Percentiles rank a stretch among this genome's conserved stretches.
These are phyloP conservation scores for Abrus precatorius DNA, from an alignment of 306 rosid species.

Conservation along the genomic window DNA sequence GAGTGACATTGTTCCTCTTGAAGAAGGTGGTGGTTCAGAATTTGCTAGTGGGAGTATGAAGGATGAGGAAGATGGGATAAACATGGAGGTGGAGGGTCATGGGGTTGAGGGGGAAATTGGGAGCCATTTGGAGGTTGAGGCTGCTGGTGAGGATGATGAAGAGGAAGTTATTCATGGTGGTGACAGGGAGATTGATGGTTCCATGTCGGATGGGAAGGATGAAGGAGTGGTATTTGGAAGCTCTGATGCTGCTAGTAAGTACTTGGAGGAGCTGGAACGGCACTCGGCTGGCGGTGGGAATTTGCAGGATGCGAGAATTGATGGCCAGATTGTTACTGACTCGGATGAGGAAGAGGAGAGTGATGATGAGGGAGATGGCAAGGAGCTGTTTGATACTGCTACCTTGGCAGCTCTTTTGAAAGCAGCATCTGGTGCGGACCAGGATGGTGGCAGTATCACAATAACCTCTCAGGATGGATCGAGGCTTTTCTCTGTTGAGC, in stretches of 20 bases:
- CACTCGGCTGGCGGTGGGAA: conserved; percentile 63
- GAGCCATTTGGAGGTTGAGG: conserved; percentile 31
- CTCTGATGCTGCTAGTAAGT: conserved; percentile 71
- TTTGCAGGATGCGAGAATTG: conserved; percentile 72
- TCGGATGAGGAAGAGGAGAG: conserved; percentile 88
- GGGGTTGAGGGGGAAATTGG: conserved; percentile 45
- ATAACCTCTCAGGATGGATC: conserved; percentile 90
- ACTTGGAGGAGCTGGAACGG: conserved; percentile 76
- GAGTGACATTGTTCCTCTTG: conserved; percentile 47
- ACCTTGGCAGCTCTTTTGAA: conserved; percentile 94
- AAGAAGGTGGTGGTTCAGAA: conserved; percentile 39
- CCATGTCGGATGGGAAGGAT: conserved; percentile 61
- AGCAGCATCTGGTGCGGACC: conserved; percentile 82
- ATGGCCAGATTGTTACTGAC: conserved; percentile 91
- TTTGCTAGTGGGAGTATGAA: conserved; percentile 7
- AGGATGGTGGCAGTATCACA: conserved; percentile 81
- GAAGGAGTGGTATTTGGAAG: conserved; percentile 75
- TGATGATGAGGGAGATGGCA: conserved; percentile 88
- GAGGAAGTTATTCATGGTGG: conserved; percentile 46
- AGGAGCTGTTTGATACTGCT: conserved; percentile 92
- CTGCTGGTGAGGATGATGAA: conserved; percentile 31
- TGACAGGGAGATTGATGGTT: conserved; percentile 61
- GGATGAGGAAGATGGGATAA: conserved; percentile 35
- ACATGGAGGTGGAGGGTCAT: conserved; percentile 48
- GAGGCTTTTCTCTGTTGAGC: conserved; percentile 93